Percentiles rank a stretch among this genome's conserved stretches.
phyloP scores from a whole-genome alignment of 306 rosid species.

The Malus domestica region DNA sequence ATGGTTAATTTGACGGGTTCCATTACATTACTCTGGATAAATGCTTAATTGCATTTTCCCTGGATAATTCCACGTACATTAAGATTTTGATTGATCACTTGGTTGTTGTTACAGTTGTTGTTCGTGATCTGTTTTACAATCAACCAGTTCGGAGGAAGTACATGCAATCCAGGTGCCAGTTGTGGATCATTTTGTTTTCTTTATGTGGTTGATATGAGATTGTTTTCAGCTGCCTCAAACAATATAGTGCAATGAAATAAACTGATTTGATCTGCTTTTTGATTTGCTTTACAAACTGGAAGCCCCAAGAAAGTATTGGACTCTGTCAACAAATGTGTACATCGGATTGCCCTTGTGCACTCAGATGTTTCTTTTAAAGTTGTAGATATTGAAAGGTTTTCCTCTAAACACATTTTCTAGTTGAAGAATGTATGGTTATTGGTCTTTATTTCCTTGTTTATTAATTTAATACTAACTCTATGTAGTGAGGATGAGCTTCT shows the following conservation, averaged over 20 bases:
- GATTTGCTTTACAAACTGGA: slow-evolving; percentile 25
- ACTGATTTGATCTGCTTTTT: slow-evolving; percentile 32
- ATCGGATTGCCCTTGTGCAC: slow-evolving; percentile 56
- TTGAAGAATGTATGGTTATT: slow-evolving; percentile 11
- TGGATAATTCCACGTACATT: neutral
- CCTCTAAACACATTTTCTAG: slow-evolving; percentile 14
- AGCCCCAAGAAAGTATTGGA: slow-evolving; percentile 87
- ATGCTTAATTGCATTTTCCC: neutral
- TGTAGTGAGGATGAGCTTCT: slow-evolving; percentile 74
- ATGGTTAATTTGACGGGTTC: neutral
- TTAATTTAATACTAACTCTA: slow-evolving; percentile 13
- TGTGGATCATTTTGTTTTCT: neutral
- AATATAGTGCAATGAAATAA: slow-evolving; percentile 19
- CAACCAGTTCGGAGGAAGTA: slow-evolving; percentile 91
- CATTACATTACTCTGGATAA: neutral
- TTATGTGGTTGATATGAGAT: neutral
- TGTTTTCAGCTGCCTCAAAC: slow-evolving; percentile 18
- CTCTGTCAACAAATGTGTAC: slow-evolving; percentile 65
- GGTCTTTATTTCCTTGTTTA: neutral
- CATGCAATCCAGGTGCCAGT: slow-evolving; percentile 70
- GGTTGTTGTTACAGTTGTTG: slow-evolving; percentile 49
- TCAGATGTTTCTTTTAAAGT: slow-evolving; percentile 59
- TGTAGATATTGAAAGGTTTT: slow-evolving; percentile 71
- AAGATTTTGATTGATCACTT: slow-evolving; percentile 14
- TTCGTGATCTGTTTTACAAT: slow-evolving; percentile 87